A percentile compares a stretch with the other conserved stretches of the same genome.
Conservation (phyloP, 331 rosid species). For the Rosa hybrid region DNA sequence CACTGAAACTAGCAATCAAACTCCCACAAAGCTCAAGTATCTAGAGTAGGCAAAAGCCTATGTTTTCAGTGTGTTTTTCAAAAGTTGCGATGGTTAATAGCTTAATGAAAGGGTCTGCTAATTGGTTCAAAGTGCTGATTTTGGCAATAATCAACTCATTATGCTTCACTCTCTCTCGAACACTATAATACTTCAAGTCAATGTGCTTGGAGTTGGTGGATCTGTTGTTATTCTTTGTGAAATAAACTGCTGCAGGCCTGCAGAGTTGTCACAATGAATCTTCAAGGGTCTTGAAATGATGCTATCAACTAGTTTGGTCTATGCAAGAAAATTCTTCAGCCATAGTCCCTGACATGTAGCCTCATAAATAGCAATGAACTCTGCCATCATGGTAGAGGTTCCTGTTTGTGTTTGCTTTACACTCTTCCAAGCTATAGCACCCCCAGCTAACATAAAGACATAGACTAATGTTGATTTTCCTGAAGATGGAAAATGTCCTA, state of each 20-base stretch:
- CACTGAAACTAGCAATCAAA: too few relatives aligned
- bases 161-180: too few relatives aligned
- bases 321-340: not conserved
- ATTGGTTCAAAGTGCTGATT: not conserved
- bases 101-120: not conserved
- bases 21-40: too few relatives aligned
- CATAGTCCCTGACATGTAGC: not conserved
- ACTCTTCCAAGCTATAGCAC: not conserved
- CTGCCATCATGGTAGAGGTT: not conserved
- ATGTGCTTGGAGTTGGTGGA: too few relatives aligned
- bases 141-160: not conserved
- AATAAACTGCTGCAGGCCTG: too few relatives aligned
- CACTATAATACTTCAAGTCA: too few relatives aligned
- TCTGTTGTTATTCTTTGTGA: too few relatives aligned
- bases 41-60: too few relatives aligned
- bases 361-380: not conserved
- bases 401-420: not conserved
- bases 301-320: too few relatives aligned
- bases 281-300: not conserved
- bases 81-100: not conserved
- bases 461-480: not conserved
- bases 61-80: too few relatives aligned
- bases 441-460: not conserved
- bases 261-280: not conserved
- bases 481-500: not conserved